phyloP scores from a whole-genome alignment of 1,284 basidiomycete species.

The Apiotrichum porosum region DNA sequence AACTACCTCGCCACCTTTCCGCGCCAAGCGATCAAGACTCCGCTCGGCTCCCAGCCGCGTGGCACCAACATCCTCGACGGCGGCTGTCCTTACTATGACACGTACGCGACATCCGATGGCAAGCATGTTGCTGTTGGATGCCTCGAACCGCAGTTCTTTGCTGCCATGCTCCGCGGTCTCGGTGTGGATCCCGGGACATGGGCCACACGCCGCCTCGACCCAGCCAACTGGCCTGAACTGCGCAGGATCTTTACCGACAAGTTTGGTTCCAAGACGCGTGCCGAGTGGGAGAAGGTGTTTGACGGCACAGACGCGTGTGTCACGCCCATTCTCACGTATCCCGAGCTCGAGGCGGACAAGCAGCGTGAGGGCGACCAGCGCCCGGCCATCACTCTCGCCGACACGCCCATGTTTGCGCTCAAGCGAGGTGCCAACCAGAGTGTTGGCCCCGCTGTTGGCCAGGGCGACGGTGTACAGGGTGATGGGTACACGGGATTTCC shows the following conservation, averaged over 20 bases:
- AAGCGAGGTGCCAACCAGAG: too few species aligned
- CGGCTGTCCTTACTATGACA: slow-evolving; percentile 14
- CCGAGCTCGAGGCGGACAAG: too few species aligned
- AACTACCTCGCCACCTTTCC: slow-evolving; percentile 15
- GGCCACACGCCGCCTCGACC: slow-evolving; percentile 5
- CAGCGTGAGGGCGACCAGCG: too few species aligned
- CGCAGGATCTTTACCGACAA: neutral
- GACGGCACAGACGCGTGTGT: slow-evolving; percentile 14
- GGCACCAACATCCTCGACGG: slow-evolving; percentile 18
- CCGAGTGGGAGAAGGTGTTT: slow-evolving; percentile 12
- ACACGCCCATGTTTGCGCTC: too few species aligned
- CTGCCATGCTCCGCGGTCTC: slow-evolving; percentile 2
- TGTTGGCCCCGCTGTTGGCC: too few species aligned
- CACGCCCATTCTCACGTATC: slow-evolving; percentile 7
- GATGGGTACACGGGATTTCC: too few species aligned
- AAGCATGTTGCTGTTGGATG: slow-evolving; percentile 11
- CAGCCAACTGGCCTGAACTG: slow-evolving; percentile 5
- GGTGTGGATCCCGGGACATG: neutral
- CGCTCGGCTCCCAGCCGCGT: neutral
- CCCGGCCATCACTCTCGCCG: too few species aligned
- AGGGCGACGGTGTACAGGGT: too few species aligned
- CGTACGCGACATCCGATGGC: slow-evolving; percentile 10
- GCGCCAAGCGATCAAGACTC: neutral
- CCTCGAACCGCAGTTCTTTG: slow-evolving; percentile 21
- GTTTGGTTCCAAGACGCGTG: slow-evolving; percentile 10